Conservation (phyloP, 257 asterid species). For the Verbascum thapsus region DNA sequence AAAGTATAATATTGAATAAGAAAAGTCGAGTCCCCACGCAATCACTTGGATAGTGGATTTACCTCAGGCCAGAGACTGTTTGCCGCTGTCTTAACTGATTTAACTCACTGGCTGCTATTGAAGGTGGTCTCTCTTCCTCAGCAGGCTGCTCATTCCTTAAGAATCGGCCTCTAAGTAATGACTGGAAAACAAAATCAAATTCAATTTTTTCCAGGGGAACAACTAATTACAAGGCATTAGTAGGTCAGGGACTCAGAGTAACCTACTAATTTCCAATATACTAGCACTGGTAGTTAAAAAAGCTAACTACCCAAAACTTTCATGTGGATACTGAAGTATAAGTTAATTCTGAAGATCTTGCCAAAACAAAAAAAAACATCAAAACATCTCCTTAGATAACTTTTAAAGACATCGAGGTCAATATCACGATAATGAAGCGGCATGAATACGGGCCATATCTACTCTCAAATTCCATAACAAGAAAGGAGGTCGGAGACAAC, state of each 20-base stretch:
- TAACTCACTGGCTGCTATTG: slow-evolving; percentile 57
- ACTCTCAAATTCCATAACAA: slow-evolving; percentile 20
- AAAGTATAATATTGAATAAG: slow-evolving; percentile 1
- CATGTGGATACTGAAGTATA: slow-evolving; percentile 4
- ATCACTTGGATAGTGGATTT: slow-evolving; percentile 29
- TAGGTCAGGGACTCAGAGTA: slow-evolving; percentile 7
- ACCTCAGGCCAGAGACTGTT: slow-evolving; percentile 71
- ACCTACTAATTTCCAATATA: slow-evolving; percentile 10
- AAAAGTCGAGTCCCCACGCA: slow-evolving; percentile 5
- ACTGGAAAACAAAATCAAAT: slow-evolving; percentile 41
- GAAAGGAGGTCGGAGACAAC: not conserved
- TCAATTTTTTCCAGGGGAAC: slow-evolving; percentile 3
- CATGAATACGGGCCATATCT: not conserved
- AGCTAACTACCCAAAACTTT: not conserved
- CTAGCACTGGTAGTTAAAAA: not conserved
- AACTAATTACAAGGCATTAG: slow-evolving; percentile 17
- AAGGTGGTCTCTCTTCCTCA: slow-evolving; percentile 65
- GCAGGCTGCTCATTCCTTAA: slow-evolving; percentile 60
- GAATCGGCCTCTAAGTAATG: slow-evolving; percentile 69
- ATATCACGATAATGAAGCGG: slow-evolving; percentile 10
- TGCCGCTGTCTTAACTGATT: slow-evolving; percentile 66
- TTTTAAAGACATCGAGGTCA: slow-evolving; percentile 8
- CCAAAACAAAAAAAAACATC: slow-evolving; percentile 2
- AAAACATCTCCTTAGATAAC: slow-evolving; percentile 1
- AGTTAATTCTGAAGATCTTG: slow-evolving; percentile 13